phyloP scores from a whole-genome alignment of 2,329 filamentous ascomycete species.

The Sporothrix protearum region DNA sequence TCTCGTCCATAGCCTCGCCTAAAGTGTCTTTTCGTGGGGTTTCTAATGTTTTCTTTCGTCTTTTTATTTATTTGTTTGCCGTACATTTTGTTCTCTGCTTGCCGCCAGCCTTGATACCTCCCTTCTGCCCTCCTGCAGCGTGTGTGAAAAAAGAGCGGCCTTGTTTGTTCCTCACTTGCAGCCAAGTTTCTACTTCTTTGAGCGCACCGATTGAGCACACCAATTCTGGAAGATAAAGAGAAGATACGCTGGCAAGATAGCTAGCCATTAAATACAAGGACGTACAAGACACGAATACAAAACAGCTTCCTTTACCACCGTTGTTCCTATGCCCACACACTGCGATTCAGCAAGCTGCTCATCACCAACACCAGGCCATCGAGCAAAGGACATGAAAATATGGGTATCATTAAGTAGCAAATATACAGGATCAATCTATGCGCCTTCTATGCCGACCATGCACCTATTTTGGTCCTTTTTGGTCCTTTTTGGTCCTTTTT shows the following conservation, averaged over 20 bases:
- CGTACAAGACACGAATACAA: background rate
- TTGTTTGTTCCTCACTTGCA: background rate
- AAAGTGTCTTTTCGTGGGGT: background rate
- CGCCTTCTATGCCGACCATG: background rate
- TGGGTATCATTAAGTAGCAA: conserved; percentile 16
- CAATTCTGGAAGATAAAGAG: background rate
- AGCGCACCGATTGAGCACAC: too few relatives aligned
- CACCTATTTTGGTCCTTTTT: background rate
- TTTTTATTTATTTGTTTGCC: background rate
- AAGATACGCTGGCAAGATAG: background rate
- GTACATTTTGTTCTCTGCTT: background rate
- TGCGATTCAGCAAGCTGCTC: too few relatives aligned
- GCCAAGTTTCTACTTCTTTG: background rate
- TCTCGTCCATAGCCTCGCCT: conserved; percentile 19
- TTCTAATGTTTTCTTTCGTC: background rate
- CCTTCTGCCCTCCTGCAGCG: conserved; percentile 1
- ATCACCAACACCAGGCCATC: background rate
- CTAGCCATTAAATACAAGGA: background rate
- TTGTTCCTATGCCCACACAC: background rate
- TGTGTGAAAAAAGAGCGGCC: background rate
- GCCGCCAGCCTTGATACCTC: background rate
- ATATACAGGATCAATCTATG: background rate
- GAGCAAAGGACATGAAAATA: background rate
- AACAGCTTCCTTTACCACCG: too few relatives aligned
- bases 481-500: background rate